Evolutionary conservation across 2,329 filamentous ascomycete genomes (phyloP), one percentile per base, ranked within the genome.

Genomic region (Cytospora chrysosperma): DNA sequence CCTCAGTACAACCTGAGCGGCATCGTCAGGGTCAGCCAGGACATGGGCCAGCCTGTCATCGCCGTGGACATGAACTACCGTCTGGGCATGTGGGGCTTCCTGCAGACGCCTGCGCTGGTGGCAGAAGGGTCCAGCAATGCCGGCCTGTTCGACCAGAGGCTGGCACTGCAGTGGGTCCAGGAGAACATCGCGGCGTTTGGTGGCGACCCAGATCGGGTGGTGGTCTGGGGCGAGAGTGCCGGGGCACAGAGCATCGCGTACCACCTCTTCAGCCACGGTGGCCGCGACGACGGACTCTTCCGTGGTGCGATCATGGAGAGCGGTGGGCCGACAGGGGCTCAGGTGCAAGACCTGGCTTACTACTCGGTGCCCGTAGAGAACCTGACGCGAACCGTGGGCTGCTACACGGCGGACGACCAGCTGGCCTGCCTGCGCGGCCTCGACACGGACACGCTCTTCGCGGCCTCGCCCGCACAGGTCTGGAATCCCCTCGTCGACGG

Each of bases 1-100:
- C 76, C 81, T 6, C 81, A 86, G 60, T 90, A 90, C 71, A 89
- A 90, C 69, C 77, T 88, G 40, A 85, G 84, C 26, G 85, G 82
- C 55, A 82, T 89, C 54, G 83, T 90, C 8, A 74, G 80, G 52
- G 79, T 82, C 28, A 79, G 82, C 8, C 79, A 82, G 49, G 73
- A 79, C 4, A 79, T 85, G 26, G 77, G 77, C 49, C 80, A 83
- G 67, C 83, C 82, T 0, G 76, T 87, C 49, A 78, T 87, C 19
- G 81, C 76, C 0, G 81, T 85, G 2, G 80, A 77, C 52, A 75
- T 85, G 67, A 85, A 85, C 68, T 85, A 85, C 65, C 77, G 83
- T 15, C 73, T 84, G 8, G 79, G 76, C 7, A 77, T 80, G 60
- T 85, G 80, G 75, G 83, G 84, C 0, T 86, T 85, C 68, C 68